These are phyloP conservation scores for Fusarium sp. DNA, from an alignment of 2,329 filamentous ascomycete genomes.

Conservation along the genomic window DNA sequence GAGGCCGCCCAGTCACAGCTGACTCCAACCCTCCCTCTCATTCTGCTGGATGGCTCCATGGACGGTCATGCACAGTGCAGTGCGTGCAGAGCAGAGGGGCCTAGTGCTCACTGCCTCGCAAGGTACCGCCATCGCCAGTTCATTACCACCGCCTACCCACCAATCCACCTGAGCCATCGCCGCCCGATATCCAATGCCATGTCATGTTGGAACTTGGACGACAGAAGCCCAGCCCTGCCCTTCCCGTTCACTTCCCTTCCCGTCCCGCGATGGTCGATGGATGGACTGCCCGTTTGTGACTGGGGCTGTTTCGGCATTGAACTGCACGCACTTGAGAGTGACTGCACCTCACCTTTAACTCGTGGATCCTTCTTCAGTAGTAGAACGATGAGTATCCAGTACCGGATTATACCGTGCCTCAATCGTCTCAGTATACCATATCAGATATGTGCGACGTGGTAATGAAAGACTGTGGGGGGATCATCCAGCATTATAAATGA, in stretches of 20 bases:
- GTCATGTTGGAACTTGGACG: neutral
- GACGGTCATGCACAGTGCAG: constrained; percentile 38
- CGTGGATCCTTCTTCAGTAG: neutral
- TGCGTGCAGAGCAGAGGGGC: constrained; percentile 1
- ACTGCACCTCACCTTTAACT: constrained; percentile 29
- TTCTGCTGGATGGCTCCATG: constrained; percentile 37
- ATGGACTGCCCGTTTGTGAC: constrained; percentile 27
- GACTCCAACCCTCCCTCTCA: constrained; percentile 44
- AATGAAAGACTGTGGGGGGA: constrained; percentile 41
- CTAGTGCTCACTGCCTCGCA: constrained; percentile 47
- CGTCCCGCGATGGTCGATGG: constrained; percentile 32
- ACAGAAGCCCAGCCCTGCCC: constrained; percentile 31
- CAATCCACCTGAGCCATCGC: constrained; percentile 28
- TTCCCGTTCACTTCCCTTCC: constrained; percentile 28
- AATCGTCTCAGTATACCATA: constrained; percentile 19
- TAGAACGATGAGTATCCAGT: constrained; percentile 11
- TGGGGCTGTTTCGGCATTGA: constrained; percentile 38
- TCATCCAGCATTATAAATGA: constrained; percentile 36
- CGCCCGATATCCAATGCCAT: constrained; percentile 6
- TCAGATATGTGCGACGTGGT: constrained; percentile 35
- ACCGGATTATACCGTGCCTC: constrained; percentile 33
- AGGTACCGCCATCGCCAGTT: constrained; percentile 18
- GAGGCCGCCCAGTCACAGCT: constrained; percentile 44
- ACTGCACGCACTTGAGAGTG: constrained; percentile 33
- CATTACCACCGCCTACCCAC: constrained; percentile 34